phyloP scores from a whole-genome alignment of 176 grass and related monocot species.

The Hyparrhenia diplandra region DNA sequence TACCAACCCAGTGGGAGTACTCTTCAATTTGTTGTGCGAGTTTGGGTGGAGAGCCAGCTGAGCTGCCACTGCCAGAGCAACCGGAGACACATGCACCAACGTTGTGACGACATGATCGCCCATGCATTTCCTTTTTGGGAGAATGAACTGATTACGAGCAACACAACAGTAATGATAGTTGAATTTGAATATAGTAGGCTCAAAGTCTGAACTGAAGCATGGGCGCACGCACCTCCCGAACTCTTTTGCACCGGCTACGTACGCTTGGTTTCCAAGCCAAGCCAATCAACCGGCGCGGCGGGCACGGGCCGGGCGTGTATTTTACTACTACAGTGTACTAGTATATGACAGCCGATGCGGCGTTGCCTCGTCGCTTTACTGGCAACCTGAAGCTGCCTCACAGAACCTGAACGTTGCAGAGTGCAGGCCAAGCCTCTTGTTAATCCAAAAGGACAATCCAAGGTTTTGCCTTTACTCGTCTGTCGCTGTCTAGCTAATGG shows the following conservation, averaged over 20 bases:
- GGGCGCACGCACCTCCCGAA: slow-evolving; percentile 1
- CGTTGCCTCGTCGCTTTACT: slow-evolving; percentile 35
- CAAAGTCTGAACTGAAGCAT: not conserved
- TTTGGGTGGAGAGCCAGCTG: too few relatives aligned
- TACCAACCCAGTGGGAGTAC: too few relatives aligned
- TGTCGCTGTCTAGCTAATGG: not conserved
- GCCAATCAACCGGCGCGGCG: slow-evolving; percentile 6
- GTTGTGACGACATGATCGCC: not conserved
- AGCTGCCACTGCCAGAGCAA: not conserved
- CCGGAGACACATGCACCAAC: not conserved
- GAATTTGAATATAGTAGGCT: not conserved
- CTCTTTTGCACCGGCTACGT: too few relatives aligned
- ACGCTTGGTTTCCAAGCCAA: slow-evolving; percentile 55
- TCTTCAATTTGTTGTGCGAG: not conserved
- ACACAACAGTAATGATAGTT: too few relatives aligned
- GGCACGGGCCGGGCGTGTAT: not conserved
- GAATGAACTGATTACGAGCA: not conserved
- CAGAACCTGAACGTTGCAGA: slow-evolving; percentile 23
- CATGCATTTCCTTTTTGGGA: too few relatives aligned
- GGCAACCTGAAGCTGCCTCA: not conserved
- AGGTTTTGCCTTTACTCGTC: not conserved
- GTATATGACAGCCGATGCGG: too few relatives aligned
- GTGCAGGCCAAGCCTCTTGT: not conserved
- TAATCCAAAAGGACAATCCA: slow-evolving; percentile 4
- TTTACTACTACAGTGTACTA: too few relatives aligned